A percentile compares a stretch with the other conserved stretches of the same genome.
phyloP scores from a whole-genome alignment of 371 early-diverging fungal species.

The Mucor irregularis region DNA sequence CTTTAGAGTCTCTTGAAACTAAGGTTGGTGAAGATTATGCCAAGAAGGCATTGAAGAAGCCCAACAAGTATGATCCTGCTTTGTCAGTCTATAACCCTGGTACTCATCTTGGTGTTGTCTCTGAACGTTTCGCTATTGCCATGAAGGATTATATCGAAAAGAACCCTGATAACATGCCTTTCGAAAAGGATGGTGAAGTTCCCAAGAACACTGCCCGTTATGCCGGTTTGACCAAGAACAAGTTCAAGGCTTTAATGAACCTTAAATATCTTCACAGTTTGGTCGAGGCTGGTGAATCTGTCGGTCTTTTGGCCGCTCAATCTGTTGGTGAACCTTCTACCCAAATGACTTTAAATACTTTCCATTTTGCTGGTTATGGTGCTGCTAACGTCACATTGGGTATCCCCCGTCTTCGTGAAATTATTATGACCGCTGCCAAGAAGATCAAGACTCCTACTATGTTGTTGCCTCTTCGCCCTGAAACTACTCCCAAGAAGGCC shows the following conservation, averaged over 20 bases:
- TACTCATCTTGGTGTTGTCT: slow-evolving; percentile 86
- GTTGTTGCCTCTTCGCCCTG: slow-evolving; percentile 76
- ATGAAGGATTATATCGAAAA: slow-evolving; percentile 71
- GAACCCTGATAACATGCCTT: slow-evolving; percentile 67
- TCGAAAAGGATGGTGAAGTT: slow-evolving; percentile 44
- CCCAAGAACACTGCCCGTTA: slow-evolving; percentile 62
- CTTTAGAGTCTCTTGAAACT: slow-evolving; percentile 73
- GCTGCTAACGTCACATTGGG: slow-evolving; percentile 99
- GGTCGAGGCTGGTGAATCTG: slow-evolving; percentile 98
- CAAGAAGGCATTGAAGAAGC: slow-evolving; percentile 78
- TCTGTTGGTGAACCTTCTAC: slow-evolving; percentile 99
- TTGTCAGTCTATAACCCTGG: slow-evolving; percentile 82
- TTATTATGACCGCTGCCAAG: slow-evolving; percentile 98
- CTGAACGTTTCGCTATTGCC: slow-evolving; percentile 78
- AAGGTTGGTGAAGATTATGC: slow-evolving; percentile 77
- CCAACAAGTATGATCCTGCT: slow-evolving; percentile 78
- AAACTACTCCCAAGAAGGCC: slow-evolving; percentile 62
- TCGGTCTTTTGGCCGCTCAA: slow-evolving; percentile 99
- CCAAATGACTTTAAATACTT: slow-evolving; percentile 99
- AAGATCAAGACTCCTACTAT: slow-evolving; percentile 96
- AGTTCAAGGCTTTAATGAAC: slow-evolving; percentile 90
- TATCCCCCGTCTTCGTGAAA: slow-evolving; percentile 99
- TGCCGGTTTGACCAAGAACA: slow-evolving; percentile 55
- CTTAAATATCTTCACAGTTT: slow-evolving; percentile 92
- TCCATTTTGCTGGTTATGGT: slow-evolving; percentile 99